phyloP scores from a whole-genome alignment of 83 land plant genomes.

The Picea abies region DNA sequence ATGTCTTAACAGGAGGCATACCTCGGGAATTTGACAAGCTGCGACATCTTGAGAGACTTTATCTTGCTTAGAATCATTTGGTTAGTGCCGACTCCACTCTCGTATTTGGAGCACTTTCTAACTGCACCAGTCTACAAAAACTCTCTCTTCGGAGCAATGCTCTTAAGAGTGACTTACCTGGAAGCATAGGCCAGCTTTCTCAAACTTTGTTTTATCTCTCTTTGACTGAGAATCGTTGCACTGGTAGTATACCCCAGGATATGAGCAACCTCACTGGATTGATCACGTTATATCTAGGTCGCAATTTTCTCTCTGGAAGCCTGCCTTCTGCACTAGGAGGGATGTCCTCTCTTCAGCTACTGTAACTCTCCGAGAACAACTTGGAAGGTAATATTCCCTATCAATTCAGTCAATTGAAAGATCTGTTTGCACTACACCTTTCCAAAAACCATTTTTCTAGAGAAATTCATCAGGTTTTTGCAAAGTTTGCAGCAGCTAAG shows the following conservation, averaged over 20 bases:
- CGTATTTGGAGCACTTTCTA: conserved; percentile 9
- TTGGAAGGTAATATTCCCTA: conserved; percentile 22
- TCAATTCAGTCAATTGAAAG: neutral
- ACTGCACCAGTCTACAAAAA: conserved; percentile 12
- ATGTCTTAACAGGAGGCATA: too few relatives aligned
- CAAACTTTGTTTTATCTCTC: neutral
- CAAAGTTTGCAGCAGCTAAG: neutral
- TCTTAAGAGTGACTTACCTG: neutral
- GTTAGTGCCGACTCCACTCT: too few relatives aligned
- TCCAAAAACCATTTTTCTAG: conserved; percentile 5
- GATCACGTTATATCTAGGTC: too few relatives aligned
- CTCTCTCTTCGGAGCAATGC: neutral
- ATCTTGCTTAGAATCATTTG: too few relatives aligned
- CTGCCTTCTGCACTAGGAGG: too few relatives aligned
- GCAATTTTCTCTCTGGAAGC: too few relatives aligned
- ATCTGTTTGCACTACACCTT: conserved; percentile 4
- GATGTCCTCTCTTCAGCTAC: too few relatives aligned
- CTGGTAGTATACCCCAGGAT: conserved; percentile 34
- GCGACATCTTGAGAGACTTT: too few relatives aligned
- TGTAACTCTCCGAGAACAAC: too few relatives aligned
- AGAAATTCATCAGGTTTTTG: conserved; percentile 8
- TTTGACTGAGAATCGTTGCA: neutral
- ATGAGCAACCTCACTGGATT: conserved; percentile 16
- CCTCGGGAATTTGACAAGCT: too few relatives aligned
- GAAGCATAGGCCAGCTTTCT: neutral